Percentiles rank a stretch among this genome's conserved stretches.
phyloP scores from a whole-genome alignment of 257 asterid species.

The Solanum etuberosum region DNA sequence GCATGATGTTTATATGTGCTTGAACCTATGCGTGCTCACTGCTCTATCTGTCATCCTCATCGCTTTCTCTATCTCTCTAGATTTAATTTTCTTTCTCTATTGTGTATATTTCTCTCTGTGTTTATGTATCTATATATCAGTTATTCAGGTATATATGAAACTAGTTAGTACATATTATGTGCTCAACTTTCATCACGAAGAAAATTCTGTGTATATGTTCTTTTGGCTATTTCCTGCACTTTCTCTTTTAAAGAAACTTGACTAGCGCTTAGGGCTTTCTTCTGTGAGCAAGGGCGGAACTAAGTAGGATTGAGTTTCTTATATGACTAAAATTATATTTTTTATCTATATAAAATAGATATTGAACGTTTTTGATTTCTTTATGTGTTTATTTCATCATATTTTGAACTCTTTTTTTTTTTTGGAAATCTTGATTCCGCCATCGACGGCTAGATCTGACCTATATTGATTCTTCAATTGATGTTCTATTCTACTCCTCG shows the following conservation, averaged over 20 bases:
- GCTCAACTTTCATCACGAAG: neutral
- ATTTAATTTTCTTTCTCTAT: too few relatives aligned
- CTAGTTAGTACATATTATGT: neutral
- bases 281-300: neutral
- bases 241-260: neutral
- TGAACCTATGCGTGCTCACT: conserved; percentile 78
- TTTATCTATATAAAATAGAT: too few relatives aligned
- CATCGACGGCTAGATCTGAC: neutral
- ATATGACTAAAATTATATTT: too few relatives aligned
- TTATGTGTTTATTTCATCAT: neutral
- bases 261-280: neutral
- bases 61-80: neutral
- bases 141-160: neutral
- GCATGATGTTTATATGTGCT: conserved; percentile 37
- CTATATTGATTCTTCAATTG: neutral
- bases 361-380: too few relatives aligned
- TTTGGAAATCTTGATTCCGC: neutral
- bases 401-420: too few relatives aligned
- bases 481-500: neutral
- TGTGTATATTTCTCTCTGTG: too few relatives aligned
- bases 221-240: neutral
- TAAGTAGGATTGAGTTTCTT: neutral
- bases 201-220: neutral
- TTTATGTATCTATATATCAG: neutral
- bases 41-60: conserved; percentile 67